phyloP scores from a whole-genome alignment of 345 rosid species.

The Viola odorata region DNA sequence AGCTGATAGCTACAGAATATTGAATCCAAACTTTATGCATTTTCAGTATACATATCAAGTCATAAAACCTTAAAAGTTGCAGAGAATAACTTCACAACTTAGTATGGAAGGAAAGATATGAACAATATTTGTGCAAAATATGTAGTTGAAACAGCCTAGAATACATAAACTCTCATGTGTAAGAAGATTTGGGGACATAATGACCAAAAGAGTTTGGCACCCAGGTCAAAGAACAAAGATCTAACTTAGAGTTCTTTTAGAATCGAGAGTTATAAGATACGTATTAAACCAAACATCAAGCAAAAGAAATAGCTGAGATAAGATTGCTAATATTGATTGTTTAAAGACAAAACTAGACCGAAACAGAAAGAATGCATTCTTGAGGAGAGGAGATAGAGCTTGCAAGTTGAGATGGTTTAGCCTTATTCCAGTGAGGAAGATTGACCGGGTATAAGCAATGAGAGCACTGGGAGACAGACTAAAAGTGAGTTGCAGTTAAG shows the following conservation, averaged over 20 bases:
- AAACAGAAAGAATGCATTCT: too few relatives aligned
- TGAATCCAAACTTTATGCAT: conserved; percentile 3
- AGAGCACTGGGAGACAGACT: too few relatives aligned
- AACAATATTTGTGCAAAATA: background rate
- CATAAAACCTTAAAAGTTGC: background rate
- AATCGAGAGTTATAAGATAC: background rate
- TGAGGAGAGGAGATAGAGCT: too few relatives aligned
- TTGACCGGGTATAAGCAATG: too few relatives aligned
- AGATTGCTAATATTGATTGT: too few relatives aligned
- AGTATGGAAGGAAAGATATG: background rate
- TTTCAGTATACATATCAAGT: conserved; percentile 2
- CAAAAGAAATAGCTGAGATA: too few relatives aligned
- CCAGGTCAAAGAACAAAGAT: background rate
- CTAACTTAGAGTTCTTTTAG: background rate
- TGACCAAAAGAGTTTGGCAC: background rate
- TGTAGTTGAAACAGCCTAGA: background rate
- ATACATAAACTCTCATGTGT: background rate
- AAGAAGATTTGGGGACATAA: background rate
- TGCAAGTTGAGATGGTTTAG: too few relatives aligned
- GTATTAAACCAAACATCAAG: too few relatives aligned
- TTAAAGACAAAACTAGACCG: too few relatives aligned
- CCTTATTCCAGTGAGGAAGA: too few relatives aligned
- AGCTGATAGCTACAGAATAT: conserved; percentile 61
- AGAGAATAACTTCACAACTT: background rate
- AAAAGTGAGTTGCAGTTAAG: too few relatives aligned